phyloP scores from a whole-genome alignment of 1,139 yeast species.

The Lodderomyces orthopsilosis region DNA sequence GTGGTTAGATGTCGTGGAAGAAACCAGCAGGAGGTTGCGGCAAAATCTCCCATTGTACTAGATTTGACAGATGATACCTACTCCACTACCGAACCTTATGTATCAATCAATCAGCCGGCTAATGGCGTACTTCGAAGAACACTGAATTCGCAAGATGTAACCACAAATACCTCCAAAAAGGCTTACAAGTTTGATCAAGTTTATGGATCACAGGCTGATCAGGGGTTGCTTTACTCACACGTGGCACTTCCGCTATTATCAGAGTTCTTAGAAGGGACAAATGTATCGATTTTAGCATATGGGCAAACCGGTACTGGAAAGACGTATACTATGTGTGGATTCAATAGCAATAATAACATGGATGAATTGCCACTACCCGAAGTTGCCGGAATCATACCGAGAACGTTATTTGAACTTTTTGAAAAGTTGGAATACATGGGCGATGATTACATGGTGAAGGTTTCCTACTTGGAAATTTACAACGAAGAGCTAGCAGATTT shows the following conservation, averaged over 20 bases:
- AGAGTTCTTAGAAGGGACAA: slow-evolving; percentile 67
- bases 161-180: slow-evolving; percentile 23
- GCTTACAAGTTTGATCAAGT: slow-evolving; percentile 71
- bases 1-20: slow-evolving; percentile 89
- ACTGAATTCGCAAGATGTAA: not conserved
- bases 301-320: slow-evolving; percentile 93
- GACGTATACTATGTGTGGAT: slow-evolving; percentile 74
- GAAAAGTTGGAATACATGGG: slow-evolving; percentile 31
- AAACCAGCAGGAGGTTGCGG: slow-evolving; percentile 63
- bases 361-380: slow-evolving; percentile 12
- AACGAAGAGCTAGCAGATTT: slow-evolving; percentile 71
- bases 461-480: slow-evolving; percentile 72
- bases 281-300: slow-evolving; percentile 80
- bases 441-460: slow-evolving; percentile 58
- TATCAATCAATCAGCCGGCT: slow-evolving; percentile 40
- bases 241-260: slow-evolving; percentile 64
- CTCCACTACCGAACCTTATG: slow-evolving; percentile 32
- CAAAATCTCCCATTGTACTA: slow-evolving; percentile 73
- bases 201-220: slow-evolving; percentile 72
- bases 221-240: slow-evolving; percentile 51
- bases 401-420: slow-evolving; percentile 57
- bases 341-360: slow-evolving; percentile 13
- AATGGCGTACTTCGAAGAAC: slow-evolving; percentile 11
- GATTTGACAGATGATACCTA: slow-evolving; percentile 52
- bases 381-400: slow-evolving; percentile 66